Conservation (phyloP, 2,329 filamentous ascomycete species). For the Didymella exigua region DNA sequence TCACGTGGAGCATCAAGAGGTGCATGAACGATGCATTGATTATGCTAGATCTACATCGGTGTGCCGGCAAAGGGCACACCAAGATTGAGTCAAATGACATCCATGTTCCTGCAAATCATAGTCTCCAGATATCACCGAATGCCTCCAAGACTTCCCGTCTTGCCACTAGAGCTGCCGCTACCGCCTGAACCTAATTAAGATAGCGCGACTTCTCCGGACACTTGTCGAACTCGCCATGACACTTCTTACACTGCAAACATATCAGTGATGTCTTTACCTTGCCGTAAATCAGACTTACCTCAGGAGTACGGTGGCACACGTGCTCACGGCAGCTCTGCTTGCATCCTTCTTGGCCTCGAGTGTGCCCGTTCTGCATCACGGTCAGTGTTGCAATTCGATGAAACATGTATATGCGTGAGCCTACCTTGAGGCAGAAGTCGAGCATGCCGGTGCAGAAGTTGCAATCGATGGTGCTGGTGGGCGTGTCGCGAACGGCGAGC, state of each 20-base stretch:
- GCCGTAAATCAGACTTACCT: background rate
- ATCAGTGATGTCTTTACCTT: background rate
- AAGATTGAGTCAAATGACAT: background rate
- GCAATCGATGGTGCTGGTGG: conserved; percentile 7
- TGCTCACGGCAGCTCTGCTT: conserved; percentile 16
- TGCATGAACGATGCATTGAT: background rate
- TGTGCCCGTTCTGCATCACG: conserved; percentile 10
- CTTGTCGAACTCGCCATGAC: conserved; percentile 10
- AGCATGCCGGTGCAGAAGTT: conserved; percentile 11
- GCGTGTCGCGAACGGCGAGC: background rate
- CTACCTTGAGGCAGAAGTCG: conserved; percentile 9
- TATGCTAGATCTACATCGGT: background rate
- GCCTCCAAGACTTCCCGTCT: background rate
- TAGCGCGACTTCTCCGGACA: conserved; percentile 10
- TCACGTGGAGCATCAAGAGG: background rate
- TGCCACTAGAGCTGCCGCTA: background rate
- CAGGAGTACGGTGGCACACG: conserved; percentile 17
- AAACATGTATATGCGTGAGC: background rate
- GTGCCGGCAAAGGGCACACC: background rate
- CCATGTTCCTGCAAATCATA: background rate
- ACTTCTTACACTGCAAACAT: conserved; percentile 8
- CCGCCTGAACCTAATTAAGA: background rate
- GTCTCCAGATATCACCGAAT: background rate
- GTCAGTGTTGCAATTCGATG: background rate
- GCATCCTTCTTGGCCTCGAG: conserved; percentile 14